Evolutionary conservation across 2,329 filamentous ascomycete species (phyloP).

Genomic region (Penicillium nordicum): DNA sequence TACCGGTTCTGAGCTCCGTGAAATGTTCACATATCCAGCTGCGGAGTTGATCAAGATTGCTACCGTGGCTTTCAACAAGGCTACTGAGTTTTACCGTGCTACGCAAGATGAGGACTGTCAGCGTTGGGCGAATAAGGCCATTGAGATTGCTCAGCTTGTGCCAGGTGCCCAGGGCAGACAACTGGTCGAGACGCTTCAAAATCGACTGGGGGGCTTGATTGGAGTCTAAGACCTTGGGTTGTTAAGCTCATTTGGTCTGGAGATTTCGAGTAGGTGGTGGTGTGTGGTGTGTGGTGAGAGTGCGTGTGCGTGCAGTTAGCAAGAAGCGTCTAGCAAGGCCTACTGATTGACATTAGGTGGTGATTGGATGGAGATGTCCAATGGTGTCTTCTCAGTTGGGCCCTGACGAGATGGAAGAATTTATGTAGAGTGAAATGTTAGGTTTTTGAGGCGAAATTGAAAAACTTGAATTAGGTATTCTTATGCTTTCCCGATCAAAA

Average conservation of each 20-base stretch:
- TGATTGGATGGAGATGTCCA: not conserved
- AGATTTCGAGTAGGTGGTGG: not conserved
- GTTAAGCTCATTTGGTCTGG: not conserved
- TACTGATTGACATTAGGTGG: not conserved
- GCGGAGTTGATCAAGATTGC: constrained; percentile 59
- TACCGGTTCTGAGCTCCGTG: not conserved
- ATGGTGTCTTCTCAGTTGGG: no score
- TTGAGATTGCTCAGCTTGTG: constrained; percentile 32
- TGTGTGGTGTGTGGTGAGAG: not conserved
- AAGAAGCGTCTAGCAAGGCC: not conserved
- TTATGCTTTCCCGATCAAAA: not conserved
- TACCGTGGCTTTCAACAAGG: constrained; percentile 53
- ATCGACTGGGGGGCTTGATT: constrained; percentile 14
- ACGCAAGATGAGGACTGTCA: constrained; percentile 31
- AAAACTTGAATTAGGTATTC: not conserved
- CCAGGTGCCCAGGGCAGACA: constrained; percentile 16
- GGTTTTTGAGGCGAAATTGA: not conserved
- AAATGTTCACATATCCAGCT: constrained; percentile 42
- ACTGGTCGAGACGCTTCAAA: not conserved
- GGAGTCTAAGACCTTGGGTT: not conserved
- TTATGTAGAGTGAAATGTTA: not conserved
- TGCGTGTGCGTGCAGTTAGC: not conserved
- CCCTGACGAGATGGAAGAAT: not conserved
- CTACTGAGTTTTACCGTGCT: constrained; percentile 50
- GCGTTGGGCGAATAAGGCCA: constrained; percentile 38